Evolutionary conservation across 1,139 yeast genomes (phyloP).

Genomic region (Yamadazyma membranifaciens): DNA sequence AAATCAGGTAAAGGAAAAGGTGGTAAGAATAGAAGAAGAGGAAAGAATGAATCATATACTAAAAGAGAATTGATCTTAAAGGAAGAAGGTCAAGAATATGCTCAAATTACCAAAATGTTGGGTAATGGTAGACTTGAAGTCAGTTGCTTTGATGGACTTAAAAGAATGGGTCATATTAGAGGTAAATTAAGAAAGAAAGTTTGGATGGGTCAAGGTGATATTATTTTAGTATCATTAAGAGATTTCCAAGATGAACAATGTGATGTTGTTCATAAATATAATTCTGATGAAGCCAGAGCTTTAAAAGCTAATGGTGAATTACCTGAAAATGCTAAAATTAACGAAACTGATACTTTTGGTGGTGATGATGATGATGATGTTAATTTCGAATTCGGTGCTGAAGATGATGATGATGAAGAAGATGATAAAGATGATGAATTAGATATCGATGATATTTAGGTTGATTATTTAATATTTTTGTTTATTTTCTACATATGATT

Average conservation of each 20-base stretch:
- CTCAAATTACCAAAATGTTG: slow-evolving; percentile 96
- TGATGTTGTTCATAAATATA: slow-evolving; percentile 96
- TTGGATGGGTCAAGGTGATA: slow-evolving; percentile 99
- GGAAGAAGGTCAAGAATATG: slow-evolving; percentile 98
- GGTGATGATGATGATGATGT: slow-evolving; percentile 97
- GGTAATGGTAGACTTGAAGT: slow-evolving; percentile 98
- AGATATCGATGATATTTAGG: slow-evolving; percentile 77
- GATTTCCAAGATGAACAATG: slow-evolving; percentile 98
- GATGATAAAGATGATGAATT: slow-evolving; percentile 63
- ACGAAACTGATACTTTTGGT: slow-evolving; percentile 96
- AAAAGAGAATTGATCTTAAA: slow-evolving; percentile 90
- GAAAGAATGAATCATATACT: slow-evolving; percentile 92
- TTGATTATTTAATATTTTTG: background rate
- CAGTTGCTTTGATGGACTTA: slow-evolving; percentile 87
- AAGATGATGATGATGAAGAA: slow-evolving; percentile 75
- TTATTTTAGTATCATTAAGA: slow-evolving; percentile 90
- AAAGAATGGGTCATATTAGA: slow-evolving; percentile 96
- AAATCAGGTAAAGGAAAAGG: slow-evolving; percentile 58
- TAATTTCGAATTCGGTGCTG: slow-evolving; percentile 98
- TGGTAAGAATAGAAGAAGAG: slow-evolving; percentile 95
- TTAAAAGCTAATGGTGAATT: slow-evolving; percentile 95
- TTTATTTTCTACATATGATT: background rate
- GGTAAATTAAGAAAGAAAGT: slow-evolving; percentile 99
- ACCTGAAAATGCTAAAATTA: slow-evolving; percentile 94
- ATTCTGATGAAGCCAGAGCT: slow-evolving; percentile 97